Evolutionary conservation across 2,329 filamentous ascomycete genomes (phyloP).

Genomic region (Aspergillus pseudotamarii): DNA sequence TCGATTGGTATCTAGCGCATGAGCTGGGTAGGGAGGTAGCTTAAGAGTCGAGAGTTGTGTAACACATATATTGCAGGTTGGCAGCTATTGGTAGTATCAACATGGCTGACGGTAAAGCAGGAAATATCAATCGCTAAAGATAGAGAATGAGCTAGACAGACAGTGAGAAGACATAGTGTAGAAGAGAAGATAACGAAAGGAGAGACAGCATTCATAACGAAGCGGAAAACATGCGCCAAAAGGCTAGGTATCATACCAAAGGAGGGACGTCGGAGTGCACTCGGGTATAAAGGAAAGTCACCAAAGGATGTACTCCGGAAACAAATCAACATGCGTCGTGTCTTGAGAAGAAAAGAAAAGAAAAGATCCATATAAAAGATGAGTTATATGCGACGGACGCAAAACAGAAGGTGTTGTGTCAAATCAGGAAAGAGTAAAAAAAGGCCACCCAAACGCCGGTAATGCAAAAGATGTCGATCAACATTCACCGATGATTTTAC

Average conservation of each 20-base stretch:
- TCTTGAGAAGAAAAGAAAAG: conserved; percentile 11
- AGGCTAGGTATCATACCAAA: conserved; percentile 19
- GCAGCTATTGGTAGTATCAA: conserved; percentile 7
- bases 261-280: conserved; percentile 35
- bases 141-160: conserved; percentile 15
- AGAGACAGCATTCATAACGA: conserved; percentile 14
- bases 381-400: conserved; percentile 1
- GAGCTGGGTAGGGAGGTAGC: background rate
- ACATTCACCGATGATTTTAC: conserved; percentile 24
- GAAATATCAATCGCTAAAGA: conserved; percentile 9
- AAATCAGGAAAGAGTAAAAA: conserved; percentile 17
- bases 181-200: conserved; percentile 2
- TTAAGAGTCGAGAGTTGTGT: background rate
- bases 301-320: conserved; percentile 24
- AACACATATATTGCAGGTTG: background rate
- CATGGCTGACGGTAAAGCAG: background rate
- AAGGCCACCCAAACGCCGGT: conserved; percentile 40
- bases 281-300: conserved; percentile 24
- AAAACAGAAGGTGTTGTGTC: conserved; percentile 2
- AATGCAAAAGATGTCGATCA: conserved; percentile 39
- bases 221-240: conserved; percentile 7
- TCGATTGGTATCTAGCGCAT: background rate
- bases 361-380: conserved; percentile 17
- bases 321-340: conserved; percentile 20
- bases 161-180: conserved; percentile 9